Percentiles rank a stretch among this genome's conserved stretches.
phyloP scores from a whole-genome alignment of 129 eudicot genomes.

The Ambrosia artemisiifolia region DNA sequence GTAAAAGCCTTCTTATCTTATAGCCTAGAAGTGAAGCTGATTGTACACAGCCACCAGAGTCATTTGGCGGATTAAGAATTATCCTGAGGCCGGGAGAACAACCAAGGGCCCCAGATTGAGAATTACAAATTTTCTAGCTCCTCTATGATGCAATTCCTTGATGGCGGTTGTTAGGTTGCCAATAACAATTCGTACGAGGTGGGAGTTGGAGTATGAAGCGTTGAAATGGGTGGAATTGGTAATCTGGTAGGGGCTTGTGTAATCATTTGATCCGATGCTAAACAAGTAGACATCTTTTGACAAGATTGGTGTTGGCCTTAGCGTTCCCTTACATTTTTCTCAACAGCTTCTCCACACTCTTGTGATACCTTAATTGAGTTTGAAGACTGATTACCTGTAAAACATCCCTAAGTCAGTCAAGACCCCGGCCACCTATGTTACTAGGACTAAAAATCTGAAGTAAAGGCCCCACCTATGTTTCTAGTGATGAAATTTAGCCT shows the following conservation, averaged over 20 bases:
- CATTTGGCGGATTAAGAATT: slow-evolving; percentile 23
- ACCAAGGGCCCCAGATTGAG: slow-evolving; percentile 60
- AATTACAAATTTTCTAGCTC: slow-evolving; percentile 68
- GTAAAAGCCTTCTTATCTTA: no score
- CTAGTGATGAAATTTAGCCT: no score
- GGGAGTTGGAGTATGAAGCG: slow-evolving; percentile 17
- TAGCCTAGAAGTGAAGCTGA: slow-evolving; percentile 45
- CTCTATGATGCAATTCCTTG: slow-evolving; percentile 50
- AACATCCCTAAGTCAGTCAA: no score
- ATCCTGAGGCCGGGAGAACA: slow-evolving; percentile 58
- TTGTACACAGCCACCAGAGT: slow-evolving; percentile 41
- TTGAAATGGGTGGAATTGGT: slow-evolving; percentile 30
- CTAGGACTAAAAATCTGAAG: background rate
- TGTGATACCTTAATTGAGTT: slow-evolving; percentile 37
- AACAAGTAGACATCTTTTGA: slow-evolving; percentile 56
- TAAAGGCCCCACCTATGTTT: no score
- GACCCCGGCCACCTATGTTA: no score
- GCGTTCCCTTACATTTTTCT: slow-evolving; percentile 30
- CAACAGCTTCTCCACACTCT: slow-evolving; percentile 32
- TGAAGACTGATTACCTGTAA: slow-evolving; percentile 43
- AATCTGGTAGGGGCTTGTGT: slow-evolving; percentile 30
- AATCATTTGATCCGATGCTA: slow-evolving; percentile 57
- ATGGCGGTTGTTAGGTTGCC: slow-evolving; percentile 44
- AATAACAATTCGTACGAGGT: slow-evolving; percentile 36
- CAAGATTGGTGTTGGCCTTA: slow-evolving; percentile 29